Conservation (phyloP, 352 stramenopile genomes). For the Pythium phragmiticola region DNA sequence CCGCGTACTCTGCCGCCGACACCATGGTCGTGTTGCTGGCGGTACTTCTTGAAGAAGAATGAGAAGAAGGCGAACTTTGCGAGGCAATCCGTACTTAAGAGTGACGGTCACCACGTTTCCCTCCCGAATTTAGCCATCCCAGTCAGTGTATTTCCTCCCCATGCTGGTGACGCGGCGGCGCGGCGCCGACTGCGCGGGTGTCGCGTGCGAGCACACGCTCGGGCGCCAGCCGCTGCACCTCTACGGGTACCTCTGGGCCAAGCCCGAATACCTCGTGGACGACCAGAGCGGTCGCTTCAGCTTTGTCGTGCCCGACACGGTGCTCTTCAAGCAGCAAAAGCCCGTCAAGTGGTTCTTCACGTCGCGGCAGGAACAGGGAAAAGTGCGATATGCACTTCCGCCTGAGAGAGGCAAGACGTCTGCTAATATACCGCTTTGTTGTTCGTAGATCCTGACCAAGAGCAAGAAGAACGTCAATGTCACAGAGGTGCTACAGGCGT, state of each 20-base stretch:
- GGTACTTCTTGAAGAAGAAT: constrained; percentile 19
- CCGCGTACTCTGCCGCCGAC: constrained; percentile 42
- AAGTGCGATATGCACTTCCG: constrained; percentile 27
- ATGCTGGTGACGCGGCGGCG: constrained; percentile 6
- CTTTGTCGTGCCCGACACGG: constrained; percentile 60
- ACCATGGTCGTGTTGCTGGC: constrained; percentile 7
- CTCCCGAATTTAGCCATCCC: not conserved
- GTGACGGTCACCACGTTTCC: constrained; percentile 4
- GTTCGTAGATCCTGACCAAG: constrained; percentile 52
- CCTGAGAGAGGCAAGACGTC: not conserved
- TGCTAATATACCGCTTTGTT: not conserved
- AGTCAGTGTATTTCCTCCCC: constrained; percentile 1
- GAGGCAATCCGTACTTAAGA: constrained; percentile 4
- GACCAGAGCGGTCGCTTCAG: constrained; percentile 32
- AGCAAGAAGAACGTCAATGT: constrained; percentile 58
- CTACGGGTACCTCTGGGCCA: constrained; percentile 60
- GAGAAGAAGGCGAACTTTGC: not conserved
- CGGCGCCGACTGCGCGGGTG: constrained; percentile 45
- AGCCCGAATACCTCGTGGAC: constrained; percentile 30
- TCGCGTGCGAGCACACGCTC: constrained; percentile 64
- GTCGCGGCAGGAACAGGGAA: constrained; percentile 66
- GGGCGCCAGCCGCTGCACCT: constrained; percentile 61
- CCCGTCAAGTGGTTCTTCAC: constrained; percentile 72
- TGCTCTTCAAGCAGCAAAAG: constrained; percentile 72
- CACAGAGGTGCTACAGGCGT: constrained; percentile 48